Evolutionary conservation across 371 early-diverging fungal genomes (phyloP).

Genomic region (Haplosporangium sp.): DNA sequence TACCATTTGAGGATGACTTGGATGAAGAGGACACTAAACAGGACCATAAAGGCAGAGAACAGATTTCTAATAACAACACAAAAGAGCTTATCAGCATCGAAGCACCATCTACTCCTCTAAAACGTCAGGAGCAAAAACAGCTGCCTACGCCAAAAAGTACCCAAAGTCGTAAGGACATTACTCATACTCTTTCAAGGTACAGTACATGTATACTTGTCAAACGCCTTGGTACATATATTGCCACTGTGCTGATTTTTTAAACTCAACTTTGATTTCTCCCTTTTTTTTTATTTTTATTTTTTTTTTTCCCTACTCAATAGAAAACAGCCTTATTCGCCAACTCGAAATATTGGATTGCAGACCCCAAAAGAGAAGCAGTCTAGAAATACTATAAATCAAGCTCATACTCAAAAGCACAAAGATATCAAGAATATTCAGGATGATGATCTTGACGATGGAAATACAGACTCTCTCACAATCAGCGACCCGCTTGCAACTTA

Average conservation of each 20-base stretch:
- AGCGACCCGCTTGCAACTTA: constrained; percentile 33
- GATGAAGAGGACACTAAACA: constrained; percentile 1
- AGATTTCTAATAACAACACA: not conserved
- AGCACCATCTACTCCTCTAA: constrained; percentile 10
- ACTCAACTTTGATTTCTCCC: too few relatives aligned
- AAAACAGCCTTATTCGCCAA: not conserved
- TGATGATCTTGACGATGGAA: constrained; percentile 2
- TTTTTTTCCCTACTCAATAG: not conserved
- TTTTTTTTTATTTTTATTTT: not conserved
- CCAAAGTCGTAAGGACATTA: not conserved
- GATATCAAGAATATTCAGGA: constrained; percentile 18
- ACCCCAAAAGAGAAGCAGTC: not conserved
- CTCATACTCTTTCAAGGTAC: constrained; percentile 1
- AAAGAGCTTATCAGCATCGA: not conserved
- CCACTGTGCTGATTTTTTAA: not conserved
- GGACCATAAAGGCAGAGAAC: not conserved
- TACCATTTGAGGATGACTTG: constrained; percentile 21
- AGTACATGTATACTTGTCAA: not conserved
- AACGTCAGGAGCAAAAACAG: not conserved
- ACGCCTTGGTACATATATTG: not conserved
- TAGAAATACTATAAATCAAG: not conserved
- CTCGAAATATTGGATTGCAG: not conserved
- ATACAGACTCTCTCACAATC: constrained; percentile 5
- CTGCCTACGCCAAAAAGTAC: constrained; percentile 1
- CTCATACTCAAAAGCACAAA: not conserved